Conservation (phyloP, 345 rosid genomes). For the Garcia nutans region DNA sequence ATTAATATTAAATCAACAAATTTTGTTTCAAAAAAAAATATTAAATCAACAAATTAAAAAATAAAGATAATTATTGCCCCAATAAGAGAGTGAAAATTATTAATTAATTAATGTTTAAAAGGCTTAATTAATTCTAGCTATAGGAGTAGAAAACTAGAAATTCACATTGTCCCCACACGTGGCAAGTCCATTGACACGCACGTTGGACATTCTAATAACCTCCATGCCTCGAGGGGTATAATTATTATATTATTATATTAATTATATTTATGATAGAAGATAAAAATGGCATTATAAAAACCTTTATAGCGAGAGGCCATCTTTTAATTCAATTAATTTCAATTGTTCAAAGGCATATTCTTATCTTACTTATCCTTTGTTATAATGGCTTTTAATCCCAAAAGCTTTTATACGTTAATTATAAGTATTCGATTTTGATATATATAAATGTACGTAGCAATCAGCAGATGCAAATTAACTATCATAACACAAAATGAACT, state of each 20-base stretch:
- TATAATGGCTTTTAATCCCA: no score
- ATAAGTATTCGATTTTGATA: neutral
- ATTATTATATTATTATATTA: neutral
- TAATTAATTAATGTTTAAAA: neutral
- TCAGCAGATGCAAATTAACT: neutral
- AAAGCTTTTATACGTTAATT: no score
- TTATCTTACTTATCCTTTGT: no score
- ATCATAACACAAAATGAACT: neutral
- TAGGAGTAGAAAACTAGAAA: no score
- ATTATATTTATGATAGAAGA: neutral
- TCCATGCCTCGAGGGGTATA: neutral
- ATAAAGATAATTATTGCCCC: neutral
- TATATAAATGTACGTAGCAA: neutral
- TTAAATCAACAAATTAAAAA: no score
- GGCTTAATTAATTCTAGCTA: no score
- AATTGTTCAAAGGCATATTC: no score
- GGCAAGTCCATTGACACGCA: neutral
- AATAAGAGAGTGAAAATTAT: neutral
- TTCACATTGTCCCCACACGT: constrained; percentile 4
- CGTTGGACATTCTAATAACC: neutral
- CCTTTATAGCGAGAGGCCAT: no score
- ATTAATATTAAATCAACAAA: no score
- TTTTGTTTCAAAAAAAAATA: no score
- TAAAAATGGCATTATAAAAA: no score
- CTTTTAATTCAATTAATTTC: no score